These are phyloP conservation scores for Myochromella boudieri DNA, from an alignment of 768 basidiomycete genomes.

Conservation along the genomic window DNA sequence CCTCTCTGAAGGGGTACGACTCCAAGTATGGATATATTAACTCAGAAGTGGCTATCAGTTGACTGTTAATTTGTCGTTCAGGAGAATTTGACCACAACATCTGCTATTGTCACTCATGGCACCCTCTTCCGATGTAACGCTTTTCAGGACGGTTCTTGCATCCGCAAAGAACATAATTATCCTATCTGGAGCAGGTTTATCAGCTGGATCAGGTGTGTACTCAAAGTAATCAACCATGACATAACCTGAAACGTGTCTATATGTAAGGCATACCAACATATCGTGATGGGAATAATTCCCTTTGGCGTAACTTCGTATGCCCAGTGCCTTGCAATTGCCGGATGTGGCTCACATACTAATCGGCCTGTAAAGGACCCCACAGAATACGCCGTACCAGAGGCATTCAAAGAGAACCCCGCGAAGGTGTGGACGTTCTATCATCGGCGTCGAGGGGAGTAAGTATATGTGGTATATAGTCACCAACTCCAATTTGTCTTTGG, in stretches of 20 bases:
- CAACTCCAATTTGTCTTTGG: too few species aligned
- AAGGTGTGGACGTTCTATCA: constrained; percentile 50
- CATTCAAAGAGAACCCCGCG: constrained; percentile 38
- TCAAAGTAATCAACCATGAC: too few species aligned
- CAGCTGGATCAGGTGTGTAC: constrained; percentile 67
- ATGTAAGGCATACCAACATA: constrained; percentile 13
- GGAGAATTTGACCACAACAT: too few species aligned
- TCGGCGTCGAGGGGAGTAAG: constrained; percentile 39
- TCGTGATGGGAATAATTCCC: constrained; percentile 13
- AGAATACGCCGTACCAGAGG: constrained; percentile 34
- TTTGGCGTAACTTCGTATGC: constrained; percentile 15
- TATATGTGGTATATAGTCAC: neutral
- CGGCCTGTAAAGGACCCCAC: constrained; percentile 14
- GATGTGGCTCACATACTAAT: too few species aligned
- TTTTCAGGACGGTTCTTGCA: constrained; percentile 19
- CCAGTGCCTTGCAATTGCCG: too few species aligned
- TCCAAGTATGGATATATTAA: too few species aligned
- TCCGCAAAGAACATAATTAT: constrained; percentile 37
- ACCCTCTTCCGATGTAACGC: constrained; percentile 18
- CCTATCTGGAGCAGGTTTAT: constrained; percentile 60
- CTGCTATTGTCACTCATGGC: too few species aligned
- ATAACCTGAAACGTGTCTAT: neutral
- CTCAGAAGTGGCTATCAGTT: too few species aligned
- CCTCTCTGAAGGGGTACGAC: too few species aligned
- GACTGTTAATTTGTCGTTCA: too few species aligned